Base-by-base conservation (phyloP, 2,329 filamentous ascomycete species). In the Botrytis elliptica region DNA sequence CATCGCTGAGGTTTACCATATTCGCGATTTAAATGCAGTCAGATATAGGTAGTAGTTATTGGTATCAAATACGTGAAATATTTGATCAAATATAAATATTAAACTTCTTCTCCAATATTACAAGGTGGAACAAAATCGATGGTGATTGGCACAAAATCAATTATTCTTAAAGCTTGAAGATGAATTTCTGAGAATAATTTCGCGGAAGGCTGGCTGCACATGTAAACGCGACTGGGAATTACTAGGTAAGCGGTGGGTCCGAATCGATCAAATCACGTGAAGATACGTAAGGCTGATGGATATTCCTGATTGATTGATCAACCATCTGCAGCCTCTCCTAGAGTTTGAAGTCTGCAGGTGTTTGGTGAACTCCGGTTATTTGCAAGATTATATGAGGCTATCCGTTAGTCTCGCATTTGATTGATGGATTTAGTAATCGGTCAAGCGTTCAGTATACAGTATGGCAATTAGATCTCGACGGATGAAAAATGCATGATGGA, bases 1-100 rank as follows among this genome's bases (percentile, higher is more conserved):
- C 93, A 86, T 97, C 94, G 86, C 93, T 97, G 84, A 96, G 94
- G 83, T 94, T 92, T 79, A 95, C 93, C 92, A 95, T 95, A 25
- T 66, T 66, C 78, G 81, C 79, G 40, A 66, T 49, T 36, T 49
- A 10, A 1, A 18, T 66, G 64, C 22, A 46, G 42, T 66, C 63
- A 46, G 44, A 66, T 66, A 42, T 36, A 33, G 60, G 55, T 29
- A 73, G 73, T 74, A 40, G 18, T 63, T 40, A n/a, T 42, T 29
- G 36, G 9, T 68, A 68, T 55, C 33, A 20, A 40, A 22, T 69
- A 57, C 8, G 25, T 42, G 25, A 18, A 42, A 42, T 42, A 10
- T n/a, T 14, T n/a, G 29, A 52, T 66, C 20, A 38, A 38, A 49
- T 52, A 18, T 6, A 4, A 14, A 22, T 49, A 38, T 16, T 25